Evolutionary conservation across 2,329 filamentous ascomycete genomes (phyloP).

Genomic region (Aspergillus pseudoglaucus): DNA sequence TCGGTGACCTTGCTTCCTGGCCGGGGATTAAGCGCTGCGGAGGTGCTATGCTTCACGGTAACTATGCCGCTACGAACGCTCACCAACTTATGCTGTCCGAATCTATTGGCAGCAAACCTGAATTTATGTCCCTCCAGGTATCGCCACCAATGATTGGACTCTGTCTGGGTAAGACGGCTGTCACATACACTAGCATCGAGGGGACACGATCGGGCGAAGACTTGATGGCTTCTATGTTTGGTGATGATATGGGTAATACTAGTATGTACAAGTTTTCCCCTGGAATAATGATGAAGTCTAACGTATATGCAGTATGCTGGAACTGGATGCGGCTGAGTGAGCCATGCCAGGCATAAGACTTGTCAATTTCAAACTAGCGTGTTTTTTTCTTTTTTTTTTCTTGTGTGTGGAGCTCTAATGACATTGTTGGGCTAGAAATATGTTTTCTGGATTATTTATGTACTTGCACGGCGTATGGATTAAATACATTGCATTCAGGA

Average conservation of each 20-base stretch:
- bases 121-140: slow-evolving; percentile 46
- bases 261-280: slow-evolving; percentile 42
- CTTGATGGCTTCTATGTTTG: slow-evolving; percentile 42
- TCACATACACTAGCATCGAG: slow-evolving; percentile 53
- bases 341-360: slow-evolving; percentile 10
- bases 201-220: slow-evolving; percentile 58
- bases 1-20: slow-evolving; percentile 66
- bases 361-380: background rate
- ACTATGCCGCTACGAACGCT: slow-evolving; percentile 60
- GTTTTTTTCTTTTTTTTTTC: too few species aligned
- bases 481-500: background rate
- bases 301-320: slow-evolving; percentile 46
- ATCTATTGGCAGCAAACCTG: slow-evolving; percentile 34
- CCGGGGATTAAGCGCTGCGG: slow-evolving; percentile 75
- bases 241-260: slow-evolving; percentile 52
- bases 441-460: too few species aligned
- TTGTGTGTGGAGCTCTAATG: too few species aligned
- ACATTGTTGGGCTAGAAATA: too few species aligned
- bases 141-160: slow-evolving; percentile 63
- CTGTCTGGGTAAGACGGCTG: slow-evolving; percentile 63
- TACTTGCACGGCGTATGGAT: too few species aligned
- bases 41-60: slow-evolving; percentile 67
- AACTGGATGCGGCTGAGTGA: slow-evolving; percentile 47
- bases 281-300: slow-evolving; percentile 1
- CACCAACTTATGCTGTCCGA: slow-evolving; percentile 54